Base-by-base conservation (phyloP, 23 red algal species). In the Gracilaria caudata region DNA sequence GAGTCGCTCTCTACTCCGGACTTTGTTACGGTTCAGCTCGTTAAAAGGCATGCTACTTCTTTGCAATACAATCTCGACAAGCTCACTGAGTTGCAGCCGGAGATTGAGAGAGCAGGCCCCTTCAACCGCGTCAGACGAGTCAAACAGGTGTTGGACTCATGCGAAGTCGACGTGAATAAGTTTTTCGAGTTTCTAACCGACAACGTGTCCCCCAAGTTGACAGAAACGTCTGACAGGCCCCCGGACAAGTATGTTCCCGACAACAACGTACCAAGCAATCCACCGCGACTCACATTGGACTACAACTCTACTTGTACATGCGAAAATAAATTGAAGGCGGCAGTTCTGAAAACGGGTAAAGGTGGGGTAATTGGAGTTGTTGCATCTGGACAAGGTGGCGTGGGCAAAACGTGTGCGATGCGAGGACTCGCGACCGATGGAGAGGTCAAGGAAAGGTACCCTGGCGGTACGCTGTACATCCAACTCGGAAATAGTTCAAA, bases 341-440 rank as follows among this genome's bases (percentile, higher is more conserved):
- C 78, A 9, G 53, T 81, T 20, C 78, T 81, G 28, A 19, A 32
- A 9, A 19, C 8, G 5, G 20, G 56, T n/a, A n/a, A n/a, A 17
- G 17, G 26, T 19, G 49, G 29, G 13, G 21, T 45, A 30, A 24
- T 81, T 40, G 78, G 11, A 2, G 78, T 64, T 9, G 16, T 81
- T 19, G 78, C 57, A 3, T 41, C 21, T 13, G 78, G 78, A n/a
- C 2, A 61, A 40, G 78, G 78, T 26, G 78, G 78, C 2, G 78
- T 81, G 3, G 78, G 78, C 3, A 81, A 81, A 23, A 63, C 78
- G 17, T 81, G 51, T 29, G 78, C 78, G 2, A 19, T 81, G 6
- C 78, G 78, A 9, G 54, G 38, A n/a, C 17, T 81, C 2, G 51
- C 54, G 11, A 20, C 9, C 2, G 54, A 81, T 19, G 12, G 2